These are phyloP conservation scores for Diaporthe destruens DNA, from an alignment of 2,329 filamentous ascomycete species.

Conservation along the genomic window DNA sequence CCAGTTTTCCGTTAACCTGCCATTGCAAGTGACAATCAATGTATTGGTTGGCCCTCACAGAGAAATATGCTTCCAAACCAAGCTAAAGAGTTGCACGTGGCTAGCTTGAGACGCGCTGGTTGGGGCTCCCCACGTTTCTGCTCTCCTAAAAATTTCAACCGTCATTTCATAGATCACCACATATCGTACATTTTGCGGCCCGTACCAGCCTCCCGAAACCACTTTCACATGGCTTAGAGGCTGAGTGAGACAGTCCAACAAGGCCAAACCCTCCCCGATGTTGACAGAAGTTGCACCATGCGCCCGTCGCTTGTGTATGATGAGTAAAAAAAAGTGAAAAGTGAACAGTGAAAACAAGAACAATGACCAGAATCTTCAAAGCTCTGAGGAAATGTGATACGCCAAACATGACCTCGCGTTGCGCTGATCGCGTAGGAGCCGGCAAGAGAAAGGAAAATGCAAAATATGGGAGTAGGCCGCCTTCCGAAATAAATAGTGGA, in stretches of 20 bases:
- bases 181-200: constrained; percentile 17
- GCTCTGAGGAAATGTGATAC: background rate
- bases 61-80: background rate
- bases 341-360: background rate
- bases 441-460: background rate
- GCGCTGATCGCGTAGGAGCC: constrained; percentile 11
- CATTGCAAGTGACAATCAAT: background rate
- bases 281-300: constrained; percentile 26
- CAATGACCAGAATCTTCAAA: background rate
- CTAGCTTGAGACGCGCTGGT: background rate
- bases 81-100: constrained; percentile 3
- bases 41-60: background rate
- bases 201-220: background rate
- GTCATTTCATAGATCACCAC: constrained; percentile 16
- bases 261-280: background rate
- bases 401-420: constrained; percentile 21
- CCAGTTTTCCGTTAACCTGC: background rate
- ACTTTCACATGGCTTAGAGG: background rate
- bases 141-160: background rate
- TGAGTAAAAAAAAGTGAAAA: too few species aligned
- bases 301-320: constrained; percentile 39
- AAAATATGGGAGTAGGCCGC: background rate
- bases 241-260: background rate
- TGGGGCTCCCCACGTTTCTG: background rate
- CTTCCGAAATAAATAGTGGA: background rate